Base-by-base conservation (phyloP, 345 rosid species). In the Odontarrhena argentea region DNA sequence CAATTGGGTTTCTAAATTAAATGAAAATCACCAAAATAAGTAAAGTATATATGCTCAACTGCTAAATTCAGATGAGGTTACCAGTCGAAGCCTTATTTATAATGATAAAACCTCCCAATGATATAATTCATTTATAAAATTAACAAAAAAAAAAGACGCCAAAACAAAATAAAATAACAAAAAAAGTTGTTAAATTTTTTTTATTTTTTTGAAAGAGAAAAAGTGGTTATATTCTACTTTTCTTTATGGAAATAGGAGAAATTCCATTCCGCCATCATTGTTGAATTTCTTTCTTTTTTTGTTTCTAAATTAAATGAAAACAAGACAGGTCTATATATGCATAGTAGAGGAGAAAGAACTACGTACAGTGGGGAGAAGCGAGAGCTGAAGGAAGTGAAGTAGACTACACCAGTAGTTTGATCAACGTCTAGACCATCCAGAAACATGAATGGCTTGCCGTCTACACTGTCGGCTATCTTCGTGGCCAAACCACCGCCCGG, bases 321-420 rank as follows among this genome's bases (percentile, higher is more conserved):
- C 3, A 42, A 14, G 4, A 2, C 15, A 25, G 2, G 32, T 24
- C 3, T 9, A 3, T 50, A 47, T 28, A 58, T 18, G 22, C 22
- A 1, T 18, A 18, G 22, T 18, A 30, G 43, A 44, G 7, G 25
- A 59, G 26, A 0, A 62, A 25, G 46, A 28, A 42, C n/a, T n/a
- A n/a, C n/a, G n/a, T 65, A 72, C 76, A 64, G 24, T 50, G 76
- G 76, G 49, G 42, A 0, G 67, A 30, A 73, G 48, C 66, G 48
- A 15, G 82, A 45, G 68, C 80, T 79, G 54, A 76, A 71, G 58
- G 80, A 82, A 6, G 79, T 76, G 61, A 83, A 83, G 45, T 78
- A 83, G 34, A 83, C 67, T 3, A 52, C 63, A 8, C 77, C 79
- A 11, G 50, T 70, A 7, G 74, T 46, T 9, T 71, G 81, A 50